phyloP scores from a whole-genome alignment of 2,329 filamentous ascomycete species.

The Colletotrichum salicis region DNA sequence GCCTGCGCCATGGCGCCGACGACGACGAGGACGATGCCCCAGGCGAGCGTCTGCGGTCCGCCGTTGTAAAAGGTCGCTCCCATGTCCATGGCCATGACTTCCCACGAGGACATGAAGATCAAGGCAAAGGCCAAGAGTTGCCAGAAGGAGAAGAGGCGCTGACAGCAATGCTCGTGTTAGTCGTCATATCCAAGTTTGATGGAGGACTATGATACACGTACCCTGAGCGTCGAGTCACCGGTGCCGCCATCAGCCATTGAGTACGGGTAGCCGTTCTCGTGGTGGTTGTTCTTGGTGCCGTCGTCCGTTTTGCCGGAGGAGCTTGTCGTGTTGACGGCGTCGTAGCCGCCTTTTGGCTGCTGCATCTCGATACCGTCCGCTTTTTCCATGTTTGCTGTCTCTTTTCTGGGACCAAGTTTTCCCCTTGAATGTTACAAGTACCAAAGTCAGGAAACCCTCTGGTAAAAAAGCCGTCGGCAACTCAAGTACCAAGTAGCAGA shows the following conservation, averaged over 20 bases:
- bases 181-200: too few species aligned
- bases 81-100: conserved; percentile 35
- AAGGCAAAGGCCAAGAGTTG: conserved; percentile 27
- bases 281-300: not conserved
- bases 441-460: too few species aligned
- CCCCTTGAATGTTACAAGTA: too few species aligned
- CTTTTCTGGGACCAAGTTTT: too few species aligned
- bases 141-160: conserved; percentile 32
- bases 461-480: not conserved
- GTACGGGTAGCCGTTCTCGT: not conserved
- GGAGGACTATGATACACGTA: not conserved
- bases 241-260: conserved; percentile 2
- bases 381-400: not conserved
- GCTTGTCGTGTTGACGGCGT: conserved; percentile 24
- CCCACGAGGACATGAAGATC: conserved; percentile 34
- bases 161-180: not conserved
- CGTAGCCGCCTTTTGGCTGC: conserved; percentile 14
- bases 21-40: conserved; percentile 30
- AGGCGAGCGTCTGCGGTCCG: conserved; percentile 30
- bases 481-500: not conserved
- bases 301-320: conserved; percentile 20
- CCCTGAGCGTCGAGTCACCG: conserved; percentile 13
- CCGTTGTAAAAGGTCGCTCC: conserved; percentile 30
- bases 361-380: conserved; percentile 13
- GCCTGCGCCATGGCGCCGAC: conserved; percentile 31